Evolutionary conservation across 768 basidiomycete genomes (phyloP), one percentile per base, ranked within the genome.

Genomic region (Rhodocollybia butyracea): DNA sequence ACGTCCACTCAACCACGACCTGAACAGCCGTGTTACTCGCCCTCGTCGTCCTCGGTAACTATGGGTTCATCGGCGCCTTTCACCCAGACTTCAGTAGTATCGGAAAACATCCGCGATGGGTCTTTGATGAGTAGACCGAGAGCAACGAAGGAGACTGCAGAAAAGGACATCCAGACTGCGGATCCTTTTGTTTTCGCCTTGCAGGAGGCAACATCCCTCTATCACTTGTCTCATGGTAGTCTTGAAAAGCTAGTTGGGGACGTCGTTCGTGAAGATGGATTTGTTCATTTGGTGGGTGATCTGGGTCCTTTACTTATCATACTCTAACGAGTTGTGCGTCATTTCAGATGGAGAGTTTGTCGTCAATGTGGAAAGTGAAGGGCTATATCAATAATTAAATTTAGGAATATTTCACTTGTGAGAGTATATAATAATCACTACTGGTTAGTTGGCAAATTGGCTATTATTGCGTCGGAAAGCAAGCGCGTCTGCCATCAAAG

Each of bases 231-330:
- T 22, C 71, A 67, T 31, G 55, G 67, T 11, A 73, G 78, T 6
- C 76, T 91, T 12, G 86, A 89, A 61, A 68, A 68, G 42, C 64
- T 86, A 2, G 76, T 90, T 17, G 75, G 77, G 11, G 76, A 83
- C 26, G 77, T 89, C 22, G 75, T 90, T 17, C 79, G 82, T 51
- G 88, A 91, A 66, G 84, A 94, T 51, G 84, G 91, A 6, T 93
- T 97, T 64, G 69, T 77, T 12, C 78, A 81, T 59, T 76, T 98
- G 81, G 92, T 90, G 61, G 58, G 81, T 67, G 17, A 29, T 46
- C 43, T 24, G 42, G 39, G 13, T 41, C 22, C 19, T 15, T 29
- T 19, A 21, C 12, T 32, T 13, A 40, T 30, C 24, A 21, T 22
- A 12, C 19, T 57, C 41, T 54, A 52, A 29, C 46, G 24, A 31